Percentiles rank a stretch among this genome's conserved stretches.
phyloP scores from a whole-genome alignment of 2,329 filamentous ascomycete species.

The Paracoccidioides lutzii region DNA sequence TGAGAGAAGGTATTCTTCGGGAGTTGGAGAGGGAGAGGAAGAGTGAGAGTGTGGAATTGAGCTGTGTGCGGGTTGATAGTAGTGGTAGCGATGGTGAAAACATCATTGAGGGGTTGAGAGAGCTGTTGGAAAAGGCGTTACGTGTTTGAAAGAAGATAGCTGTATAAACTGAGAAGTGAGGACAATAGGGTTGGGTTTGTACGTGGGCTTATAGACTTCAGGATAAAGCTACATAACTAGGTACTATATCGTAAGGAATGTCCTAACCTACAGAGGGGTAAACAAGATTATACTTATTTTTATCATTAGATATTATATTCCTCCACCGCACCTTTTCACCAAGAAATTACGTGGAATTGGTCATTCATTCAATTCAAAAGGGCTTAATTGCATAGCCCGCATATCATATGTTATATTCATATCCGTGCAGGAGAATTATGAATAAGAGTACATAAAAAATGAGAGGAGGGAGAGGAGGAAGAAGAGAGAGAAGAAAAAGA shows the following conservation, averaged over 20 bases:
- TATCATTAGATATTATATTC: too few species aligned
- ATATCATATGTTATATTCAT: background rate
- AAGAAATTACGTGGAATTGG: too few species aligned
- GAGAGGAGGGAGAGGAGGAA: background rate
- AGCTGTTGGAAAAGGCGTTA: conserved; percentile 6
- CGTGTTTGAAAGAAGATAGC: background rate
- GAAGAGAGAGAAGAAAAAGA: background rate
- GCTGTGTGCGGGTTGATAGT: background rate
- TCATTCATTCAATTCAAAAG: too few species aligned
- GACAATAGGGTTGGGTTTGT: too few species aligned
- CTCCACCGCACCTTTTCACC: too few species aligned
- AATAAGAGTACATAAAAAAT: background rate
- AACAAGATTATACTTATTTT: too few species aligned
- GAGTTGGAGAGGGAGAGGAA: conserved; percentile 13
- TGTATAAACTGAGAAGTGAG: background rate
- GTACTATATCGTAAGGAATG: too few species aligned
- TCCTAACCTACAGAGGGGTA: too few species aligned
- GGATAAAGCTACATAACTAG: too few species aligned
- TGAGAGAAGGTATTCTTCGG: conserved; percentile 21
- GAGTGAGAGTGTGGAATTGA: background rate
- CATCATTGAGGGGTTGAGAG: conserved; percentile 2
- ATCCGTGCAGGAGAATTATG: background rate
- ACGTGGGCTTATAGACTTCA: too few species aligned
- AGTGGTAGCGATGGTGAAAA: background rate
- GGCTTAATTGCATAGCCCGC: too few species aligned